Evolutionary conservation across 257 asterid species (phyloP), one percentile per base, ranked within the genome.

Genomic region (Anisodus acutangulus): DNA sequence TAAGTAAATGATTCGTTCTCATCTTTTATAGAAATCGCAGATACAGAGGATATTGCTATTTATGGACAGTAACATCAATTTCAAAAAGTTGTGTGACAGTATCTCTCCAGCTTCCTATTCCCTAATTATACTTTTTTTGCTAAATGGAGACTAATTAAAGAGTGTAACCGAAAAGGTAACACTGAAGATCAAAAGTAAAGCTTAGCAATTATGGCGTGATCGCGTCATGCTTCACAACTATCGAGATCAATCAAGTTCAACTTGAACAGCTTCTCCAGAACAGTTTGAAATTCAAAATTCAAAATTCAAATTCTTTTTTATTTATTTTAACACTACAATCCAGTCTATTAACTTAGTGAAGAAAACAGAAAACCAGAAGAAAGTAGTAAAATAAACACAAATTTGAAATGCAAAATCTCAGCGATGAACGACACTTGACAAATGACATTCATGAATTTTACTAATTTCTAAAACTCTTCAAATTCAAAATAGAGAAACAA

Each of bases 161-260:
- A 9, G 15, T 9, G 13, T 31, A n/a, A 5, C 3, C 13, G 39
- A 51, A 51, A 76, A 76, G 15, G n/a, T 76, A 53, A 26, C 26
- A 6, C 4, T 12, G 1, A 22, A 51, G 26, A 76, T 13, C 47
- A 8, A 76, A 49, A 49, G 63, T 11, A 76, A 51, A 76, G 26
- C 49, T 15, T 9, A 51, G 15, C 81, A 39, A 0, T 78, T 26
- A 78, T 2, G 13, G 81, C 81, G 13, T 76, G 63, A 76, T 51
- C 47, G 35, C 35, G 1, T 31, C 35, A 22, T 22, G 26, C 26
- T 76, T 51, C 81, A 76, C 81, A 5, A 53, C 47, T 0, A 22
- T 76, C 64, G 81, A 76, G 64, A 76, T 76, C 81, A 76, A 26
- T 76, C 81, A 2, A 26, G 26, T 58, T 8, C 64, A 58, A 58